These are phyloP conservation scores for Colletotrichum spinosum DNA, from an alignment of 2,329 filamentous ascomycete species.

Conservation along the genomic window DNA sequence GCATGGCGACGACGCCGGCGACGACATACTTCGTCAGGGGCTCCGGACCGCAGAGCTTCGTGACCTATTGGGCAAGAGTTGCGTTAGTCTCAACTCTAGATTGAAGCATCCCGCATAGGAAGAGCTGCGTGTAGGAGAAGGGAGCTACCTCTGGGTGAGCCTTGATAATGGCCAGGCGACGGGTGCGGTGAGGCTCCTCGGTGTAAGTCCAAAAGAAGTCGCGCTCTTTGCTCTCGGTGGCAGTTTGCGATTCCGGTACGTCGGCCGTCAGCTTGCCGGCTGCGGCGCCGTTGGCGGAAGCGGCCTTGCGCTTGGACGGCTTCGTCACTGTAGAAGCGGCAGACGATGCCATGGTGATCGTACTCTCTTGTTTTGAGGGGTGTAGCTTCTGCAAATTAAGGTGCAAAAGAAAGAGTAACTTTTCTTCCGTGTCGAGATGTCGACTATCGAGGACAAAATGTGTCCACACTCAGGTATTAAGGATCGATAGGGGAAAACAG, in stretches of 20 bases:
- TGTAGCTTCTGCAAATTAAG: background rate
- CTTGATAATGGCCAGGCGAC: conserved; percentile 95
- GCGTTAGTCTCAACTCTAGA: conserved; percentile 20
- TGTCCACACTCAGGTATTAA: background rate
- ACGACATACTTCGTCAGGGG: conserved; percentile 96
- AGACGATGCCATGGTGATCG: conserved; percentile 43
- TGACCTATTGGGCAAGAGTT: conserved; percentile 70
- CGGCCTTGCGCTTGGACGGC: conserved; percentile 43
- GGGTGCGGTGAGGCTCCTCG: conserved; percentile 93
- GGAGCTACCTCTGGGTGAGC: conserved; percentile 87
- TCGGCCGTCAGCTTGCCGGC: conserved; percentile 39
- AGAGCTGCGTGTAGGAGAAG: conserved; percentile 5
- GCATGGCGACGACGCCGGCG: conserved; percentile 82
- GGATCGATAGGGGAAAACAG: no score
- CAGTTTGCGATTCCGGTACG: conserved; percentile 47
- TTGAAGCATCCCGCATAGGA: conserved; percentile 16
- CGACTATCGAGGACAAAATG: background rate
- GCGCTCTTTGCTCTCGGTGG: conserved; percentile 56
- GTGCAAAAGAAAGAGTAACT: no score
- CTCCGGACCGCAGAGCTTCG: conserved; percentile 96
- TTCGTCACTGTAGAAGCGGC: conserved; percentile 49
- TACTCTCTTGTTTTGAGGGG: conserved; percentile 2
- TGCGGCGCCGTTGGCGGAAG: conserved; percentile 39
- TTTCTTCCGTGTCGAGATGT: no score
- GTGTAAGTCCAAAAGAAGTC: conserved; percentile 99